Percentiles rank a stretch among this genome's conserved stretches.
phyloP scores from a whole-genome alignment of 352 stramenopile genomes.

The Phytopythium aichiense region DNA sequence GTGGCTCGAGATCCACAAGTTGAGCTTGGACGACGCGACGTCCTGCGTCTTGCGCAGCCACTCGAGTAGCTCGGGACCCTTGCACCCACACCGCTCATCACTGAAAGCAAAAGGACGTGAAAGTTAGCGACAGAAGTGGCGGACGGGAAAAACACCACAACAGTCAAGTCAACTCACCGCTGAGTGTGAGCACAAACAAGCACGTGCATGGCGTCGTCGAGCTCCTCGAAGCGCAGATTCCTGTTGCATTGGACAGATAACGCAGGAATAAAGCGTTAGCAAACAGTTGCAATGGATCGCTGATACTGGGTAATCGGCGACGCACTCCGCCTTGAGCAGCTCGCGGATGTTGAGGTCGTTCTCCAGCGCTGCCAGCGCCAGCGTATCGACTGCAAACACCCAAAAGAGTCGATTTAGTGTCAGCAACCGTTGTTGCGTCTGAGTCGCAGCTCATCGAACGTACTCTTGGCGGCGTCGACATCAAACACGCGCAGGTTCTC shows the following conservation, averaged over 20 bases:
- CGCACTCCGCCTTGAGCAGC: constrained; percentile 31
- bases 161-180: constrained; percentile 19
- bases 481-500: constrained; percentile 57
- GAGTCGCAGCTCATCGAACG: background rate
- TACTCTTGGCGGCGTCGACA: constrained; percentile 42
- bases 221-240: constrained; percentile 29
- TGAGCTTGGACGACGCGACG: constrained; percentile 21
- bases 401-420: background rate
- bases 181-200: constrained; percentile 65
- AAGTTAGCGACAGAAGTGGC: background rate
- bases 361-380: constrained; percentile 32
- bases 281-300: background rate
- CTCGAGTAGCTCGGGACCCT: constrained; percentile 57
- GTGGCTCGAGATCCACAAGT: constrained; percentile 65
- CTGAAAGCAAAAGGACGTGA: constrained; percentile 10
- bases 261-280: background rate
- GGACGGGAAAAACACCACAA: background rate
- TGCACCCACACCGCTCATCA: constrained; percentile 71
- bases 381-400: constrained; percentile 20
- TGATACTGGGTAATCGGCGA: background rate
- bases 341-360: constrained; percentile 23
- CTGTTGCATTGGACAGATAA: constrained; percentile 9
- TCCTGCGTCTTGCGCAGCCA: constrained; percentile 45
- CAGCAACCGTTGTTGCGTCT: background rate
- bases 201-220: constrained; percentile 50